Base-by-base conservation (phyloP, 495 filamentous ascomycete genomes). In the Pyrenopolyporus hunteri region DNA sequence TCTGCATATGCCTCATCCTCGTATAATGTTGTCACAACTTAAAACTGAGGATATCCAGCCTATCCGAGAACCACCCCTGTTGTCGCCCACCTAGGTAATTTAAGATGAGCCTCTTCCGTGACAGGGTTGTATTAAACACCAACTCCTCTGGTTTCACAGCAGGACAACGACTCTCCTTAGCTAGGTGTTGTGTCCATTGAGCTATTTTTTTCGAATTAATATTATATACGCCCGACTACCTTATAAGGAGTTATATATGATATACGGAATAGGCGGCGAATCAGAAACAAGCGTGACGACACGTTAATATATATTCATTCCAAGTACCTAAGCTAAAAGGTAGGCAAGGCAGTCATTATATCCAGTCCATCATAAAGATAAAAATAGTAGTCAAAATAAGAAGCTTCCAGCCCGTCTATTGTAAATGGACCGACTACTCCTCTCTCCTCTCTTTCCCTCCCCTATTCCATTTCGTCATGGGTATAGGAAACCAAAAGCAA, bases 21-120 rank as follows among this genome's bases (percentile, higher is more conserved):
- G n/a, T n/a, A n/a, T n/a, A n/a, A n/a, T n/a, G n/a, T n/a, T n/a
- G n/a, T n/a, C n/a, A n/a, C n/a, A n/a, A n/a, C n/a, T n/a, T n/a
- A 25, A 57, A 46, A 45, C n/a, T 13, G 19, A 47, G 47, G 47
- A 57, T 53, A 53, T 54, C 43, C 54, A 58, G 48, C 47, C 31
- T 22, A 35, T 28, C 37, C 48, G 35, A 31, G 32, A 43, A 29
- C 31, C 36, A 42, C 25, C 29, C 49, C 28, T 28, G 23, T n/a
- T n/a, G n/a, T n/a, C 37, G 37, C 37, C 39, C 26, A 49, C 13
- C 35, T 14, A 45, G 37, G 26, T 19, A 57, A 60, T 66, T 54
- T 64, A 58, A 60, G 31, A 60, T 56, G 58, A 65, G 63, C 63
- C 51, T 66, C 62, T 56, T 55, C 55, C 51, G 62, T 43, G 42